Evolutionary conservation across 345 rosid species (phyloP), one percentile per base, ranked within the genome.

Genomic region (Pistacia atlantica): DNA sequence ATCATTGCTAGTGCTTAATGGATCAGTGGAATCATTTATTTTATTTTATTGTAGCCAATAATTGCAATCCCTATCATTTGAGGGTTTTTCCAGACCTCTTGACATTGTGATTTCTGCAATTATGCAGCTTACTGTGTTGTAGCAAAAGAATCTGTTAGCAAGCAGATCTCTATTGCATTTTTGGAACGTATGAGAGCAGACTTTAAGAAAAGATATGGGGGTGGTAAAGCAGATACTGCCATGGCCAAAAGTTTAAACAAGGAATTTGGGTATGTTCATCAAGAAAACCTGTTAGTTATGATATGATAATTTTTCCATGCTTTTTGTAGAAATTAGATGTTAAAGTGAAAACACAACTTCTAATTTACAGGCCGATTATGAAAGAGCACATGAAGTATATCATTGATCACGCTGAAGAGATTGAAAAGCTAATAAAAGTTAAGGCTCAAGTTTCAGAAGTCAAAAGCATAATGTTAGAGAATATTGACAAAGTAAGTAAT

Each of bases 371-470:
- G 86, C 97, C 95, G 72, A 55, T 90, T 18, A 92, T 96, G 97
- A 93, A 92, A 84, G 98, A 93, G 82, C 99, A 96, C 85, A 95
- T 95, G 99, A 91, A 92, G 77, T 92, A 93, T 78, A 92, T 96
- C 12, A 87, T 90, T 54, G 97, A 93, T n/a, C 99, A 93, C 38
- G 93, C 98, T 20, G 97, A 92, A 68, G 99, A 96, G 83, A 96
- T 96, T 52, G 99, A 92, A 80, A 93, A 96, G 75, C 85, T 96
- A 77, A 78, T 93, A 67, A 96, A 96, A 86, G 99, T 96, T 57
- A 93, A 96, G 85, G 98, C 98, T 76, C 99, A 95, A 85, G 99
- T 93, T 86, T 96, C 97, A 42, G 97, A 93, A 86, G 99, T 95
- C 61, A 93, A 93, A 90, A 91, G 93, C 81, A 88, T 95, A 68